phyloP scores from a whole-genome alignment of 2,329 filamentous ascomycete genomes.

The Ceratocystiopsis brevicomis region DNA sequence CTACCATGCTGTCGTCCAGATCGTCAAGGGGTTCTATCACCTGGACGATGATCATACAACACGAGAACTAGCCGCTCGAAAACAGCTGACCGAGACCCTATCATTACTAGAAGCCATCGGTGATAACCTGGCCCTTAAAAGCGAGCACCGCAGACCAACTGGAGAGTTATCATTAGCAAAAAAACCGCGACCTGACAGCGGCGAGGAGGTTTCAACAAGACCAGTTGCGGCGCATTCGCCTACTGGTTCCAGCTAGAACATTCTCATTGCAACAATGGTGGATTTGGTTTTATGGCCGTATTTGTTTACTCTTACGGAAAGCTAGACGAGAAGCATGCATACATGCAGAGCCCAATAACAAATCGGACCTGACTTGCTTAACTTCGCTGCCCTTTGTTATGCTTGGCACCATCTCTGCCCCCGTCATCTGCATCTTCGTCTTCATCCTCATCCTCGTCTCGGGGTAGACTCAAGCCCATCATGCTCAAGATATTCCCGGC shows the following conservation, averaged over 20 bases:
- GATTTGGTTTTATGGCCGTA: too few species aligned
- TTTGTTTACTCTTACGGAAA: too few species aligned
- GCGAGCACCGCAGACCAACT: conserved; percentile 18
- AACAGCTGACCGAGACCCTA: conserved; percentile 28
- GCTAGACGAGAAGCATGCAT: too few species aligned
- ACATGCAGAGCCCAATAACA: too few species aligned
- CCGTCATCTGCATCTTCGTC: conserved; percentile 32
- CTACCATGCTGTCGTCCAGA: conserved; percentile 32
- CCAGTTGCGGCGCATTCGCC: too few species aligned
- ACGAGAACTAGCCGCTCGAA: conserved; percentile 33
- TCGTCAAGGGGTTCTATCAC: conserved; percentile 37
- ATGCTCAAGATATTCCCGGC: conserved; percentile 72
- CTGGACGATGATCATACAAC: conserved; percentile 27
- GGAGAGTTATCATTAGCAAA: conserved; percentile 27
- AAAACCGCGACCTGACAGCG: conserved; percentile 16
- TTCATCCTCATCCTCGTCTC: conserved; percentile 52
- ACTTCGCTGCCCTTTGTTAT: too few species aligned
- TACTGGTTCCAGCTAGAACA: too few species aligned
- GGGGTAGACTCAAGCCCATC: conserved; percentile 66
- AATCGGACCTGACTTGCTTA: too few species aligned
- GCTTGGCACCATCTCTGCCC: not conserved
- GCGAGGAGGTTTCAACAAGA: not conserved
- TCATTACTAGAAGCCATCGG: conserved; percentile 21
- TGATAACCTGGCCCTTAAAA: conserved; percentile 13
- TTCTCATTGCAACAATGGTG: too few species aligned